Base-by-base conservation (phyloP, 2,329 filamentous ascomycete genomes). In the Rutstroemia sp. region DNA sequence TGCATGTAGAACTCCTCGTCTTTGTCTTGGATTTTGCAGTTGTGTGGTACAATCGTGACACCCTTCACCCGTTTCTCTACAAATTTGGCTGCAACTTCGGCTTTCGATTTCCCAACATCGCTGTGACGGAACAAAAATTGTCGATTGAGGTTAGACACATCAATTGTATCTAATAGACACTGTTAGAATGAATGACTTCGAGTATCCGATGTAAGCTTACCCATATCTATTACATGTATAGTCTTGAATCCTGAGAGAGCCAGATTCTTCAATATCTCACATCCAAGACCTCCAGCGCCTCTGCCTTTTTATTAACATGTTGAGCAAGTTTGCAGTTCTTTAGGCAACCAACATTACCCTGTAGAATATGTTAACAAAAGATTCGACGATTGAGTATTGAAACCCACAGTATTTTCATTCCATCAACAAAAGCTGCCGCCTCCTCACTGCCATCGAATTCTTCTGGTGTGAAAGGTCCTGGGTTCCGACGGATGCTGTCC, bases 201-300 rank as follows among this genome's bases (percentile, higher is more conserved):
- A 34, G 10, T 17, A 34, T 10, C 8, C 12, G 27, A 44, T n/a
- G 10, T 19, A 48, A 69, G n/a, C 78, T 57, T 73, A 87, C 88
- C 89, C 94, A 99, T 99, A 74, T 99, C 94, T 66, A 99, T 97
- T 58, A 99, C 94, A 75, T 99, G 91, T 64, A 99, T 96, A 67
- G 96, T 84, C 72, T 88, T 95, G 76, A 99, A 99, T 27, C 92
- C 91, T 2, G 92, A 96, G 52, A 99, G 80, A 44, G 94, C 94
- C 36, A 99, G 80, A 68, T 99, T 90, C 76, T 99, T 99, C 52
- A 99, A 77, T 46, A 99, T 95, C 71, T 99, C 94, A 67, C 94
- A 99, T 63, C 94, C 94, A 58, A 99, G 74, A 10, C 94, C 94
- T 60, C 94, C 94, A 58, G 94, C 94, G 57, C 94, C 94, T 64